Evolutionary conservation across 2,329 filamentous ascomycete species (phyloP).

Genomic region (Rutstroemia sydowiana): DNA sequence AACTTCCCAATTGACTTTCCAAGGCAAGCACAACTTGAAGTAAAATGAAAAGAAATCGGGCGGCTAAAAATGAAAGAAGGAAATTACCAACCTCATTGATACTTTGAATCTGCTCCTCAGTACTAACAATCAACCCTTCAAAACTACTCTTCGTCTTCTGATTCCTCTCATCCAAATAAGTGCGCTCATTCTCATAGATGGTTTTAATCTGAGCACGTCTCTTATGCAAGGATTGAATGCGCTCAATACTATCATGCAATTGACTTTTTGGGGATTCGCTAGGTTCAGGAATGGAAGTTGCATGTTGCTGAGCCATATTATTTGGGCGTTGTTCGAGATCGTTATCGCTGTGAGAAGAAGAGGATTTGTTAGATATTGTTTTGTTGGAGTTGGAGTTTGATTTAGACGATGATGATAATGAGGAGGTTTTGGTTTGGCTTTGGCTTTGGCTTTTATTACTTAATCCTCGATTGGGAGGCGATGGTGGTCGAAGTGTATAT

Average conservation of each 20-base stretch:
- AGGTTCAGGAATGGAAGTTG: conserved; percentile 3
- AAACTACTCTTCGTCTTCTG: conserved; percentile 9
- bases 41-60: background rate
- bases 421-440: too few species aligned
- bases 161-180: conserved; percentile 7
- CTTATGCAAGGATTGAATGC: conserved; percentile 7
- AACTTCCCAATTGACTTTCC: background rate
- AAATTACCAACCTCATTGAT: conserved; percentile 6
- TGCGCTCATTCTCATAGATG: conserved; percentile 8
- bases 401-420: too few species aligned
- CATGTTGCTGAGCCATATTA: background rate
- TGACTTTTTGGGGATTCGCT: conserved; percentile 5
- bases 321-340: conserved; percentile 1
- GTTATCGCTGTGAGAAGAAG: background rate
- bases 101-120: conserved; percentile 12
- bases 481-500: conserved; percentile 1
- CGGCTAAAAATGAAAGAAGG: background rate
- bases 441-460: conserved; percentile 2
- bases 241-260: conserved; percentile 9
- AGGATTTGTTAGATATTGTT: background rate
- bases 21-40: background rate
- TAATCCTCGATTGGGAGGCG: background rate
- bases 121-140: conserved; percentile 9
- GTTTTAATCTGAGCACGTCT: conserved; percentile 3
- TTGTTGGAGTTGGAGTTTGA: too few species aligned